A percentile compares a stretch with the other conserved stretches of the same genome.
Evolutionary conservation across 1,284 basidiomycete genomes (phyloP).

Genomic region (Sporisorium scitamineum): DNA sequence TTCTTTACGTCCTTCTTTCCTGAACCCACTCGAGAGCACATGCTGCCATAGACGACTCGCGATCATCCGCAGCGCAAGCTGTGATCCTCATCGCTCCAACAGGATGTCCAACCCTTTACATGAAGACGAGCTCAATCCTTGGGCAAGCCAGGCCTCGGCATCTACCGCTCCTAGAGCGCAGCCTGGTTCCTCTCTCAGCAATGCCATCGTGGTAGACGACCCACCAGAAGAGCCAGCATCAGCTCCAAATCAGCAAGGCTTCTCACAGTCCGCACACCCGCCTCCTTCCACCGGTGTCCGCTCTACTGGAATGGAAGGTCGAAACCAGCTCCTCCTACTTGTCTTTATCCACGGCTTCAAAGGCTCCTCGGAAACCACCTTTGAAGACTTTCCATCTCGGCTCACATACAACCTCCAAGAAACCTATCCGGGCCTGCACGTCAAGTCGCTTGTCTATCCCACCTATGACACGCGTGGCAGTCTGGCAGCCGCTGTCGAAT

Average conservation of each 20-base stretch:
- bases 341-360: constrained; percentile 72
- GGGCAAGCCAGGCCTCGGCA: constrained; percentile 4
- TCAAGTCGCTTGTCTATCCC: constrained; percentile 85
- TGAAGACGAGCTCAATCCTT: constrained; percentile 32
- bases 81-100: background rate
- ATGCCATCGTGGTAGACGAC: constrained; percentile 42
- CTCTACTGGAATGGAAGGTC: constrained; percentile 40
- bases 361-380: constrained; percentile 80
- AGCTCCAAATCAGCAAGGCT: constrained; percentile 17
- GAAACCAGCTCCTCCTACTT: constrained; percentile 48
- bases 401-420: constrained; percentile 79
- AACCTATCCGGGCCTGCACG: constrained; percentile 72
- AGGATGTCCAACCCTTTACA: constrained; percentile 19
- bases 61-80: constrained; percentile 5
- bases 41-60: background rate
- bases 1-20: background rate
- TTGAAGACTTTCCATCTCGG: constrained; percentile 80
- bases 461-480: constrained; percentile 80
- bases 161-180: background rate
- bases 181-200: constrained; percentile 21
- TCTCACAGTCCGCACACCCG: constrained; percentile 5
- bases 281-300: constrained; percentile 3
- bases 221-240: constrained; percentile 18
- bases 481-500: constrained; percentile 52
- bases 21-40: background rate